Conservation (phyloP, 805 yeast genomes). For the Zygosaccharomyces bailii region DNA sequence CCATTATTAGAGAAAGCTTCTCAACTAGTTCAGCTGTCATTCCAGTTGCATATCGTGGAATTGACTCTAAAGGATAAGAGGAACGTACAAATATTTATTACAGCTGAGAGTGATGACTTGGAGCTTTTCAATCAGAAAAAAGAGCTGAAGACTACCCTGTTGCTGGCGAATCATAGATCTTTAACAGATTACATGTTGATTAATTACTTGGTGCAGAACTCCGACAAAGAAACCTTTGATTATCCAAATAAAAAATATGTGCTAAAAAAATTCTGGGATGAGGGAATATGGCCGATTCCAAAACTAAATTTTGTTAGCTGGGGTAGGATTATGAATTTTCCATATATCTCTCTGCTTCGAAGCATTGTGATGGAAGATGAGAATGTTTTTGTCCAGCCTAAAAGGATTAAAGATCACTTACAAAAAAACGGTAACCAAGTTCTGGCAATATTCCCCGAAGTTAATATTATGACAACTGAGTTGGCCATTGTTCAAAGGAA, state of each 20-base stretch:
- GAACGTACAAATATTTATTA: constrained; percentile 24
- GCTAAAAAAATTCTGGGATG: constrained; percentile 15
- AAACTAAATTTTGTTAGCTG: constrained; percentile 62
- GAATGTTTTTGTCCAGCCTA: constrained; percentile 49
- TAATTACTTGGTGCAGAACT: constrained; percentile 32
- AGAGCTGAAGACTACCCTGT: constrained; percentile 22
- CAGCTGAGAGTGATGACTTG: constrained; percentile 25
- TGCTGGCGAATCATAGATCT: constrained; percentile 58
- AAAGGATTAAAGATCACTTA: constrained; percentile 37
- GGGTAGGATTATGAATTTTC: constrained; percentile 63
- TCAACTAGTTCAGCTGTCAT: constrained; percentile 16
- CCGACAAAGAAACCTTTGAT: constrained; percentile 19
- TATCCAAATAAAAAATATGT: constrained; percentile 8
- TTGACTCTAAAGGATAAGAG: constrained; percentile 22
- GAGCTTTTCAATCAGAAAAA: constrained; percentile 12
- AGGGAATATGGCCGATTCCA: constrained; percentile 33
- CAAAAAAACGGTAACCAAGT: constrained; percentile 45
- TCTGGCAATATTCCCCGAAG: constrained; percentile 83
- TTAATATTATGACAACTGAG: constrained; percentile 58
- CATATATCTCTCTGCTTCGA: constrained; percentile 46
- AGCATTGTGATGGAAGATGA: constrained; percentile 60
- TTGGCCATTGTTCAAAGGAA: constrained; percentile 47
- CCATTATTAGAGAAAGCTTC: constrained; percentile 16
- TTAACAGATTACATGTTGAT: constrained; percentile 62
- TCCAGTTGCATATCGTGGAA: constrained; percentile 21